Conservation (phyloP, 805 yeast genomes). For the Brettanomyces custersianus region DNA sequence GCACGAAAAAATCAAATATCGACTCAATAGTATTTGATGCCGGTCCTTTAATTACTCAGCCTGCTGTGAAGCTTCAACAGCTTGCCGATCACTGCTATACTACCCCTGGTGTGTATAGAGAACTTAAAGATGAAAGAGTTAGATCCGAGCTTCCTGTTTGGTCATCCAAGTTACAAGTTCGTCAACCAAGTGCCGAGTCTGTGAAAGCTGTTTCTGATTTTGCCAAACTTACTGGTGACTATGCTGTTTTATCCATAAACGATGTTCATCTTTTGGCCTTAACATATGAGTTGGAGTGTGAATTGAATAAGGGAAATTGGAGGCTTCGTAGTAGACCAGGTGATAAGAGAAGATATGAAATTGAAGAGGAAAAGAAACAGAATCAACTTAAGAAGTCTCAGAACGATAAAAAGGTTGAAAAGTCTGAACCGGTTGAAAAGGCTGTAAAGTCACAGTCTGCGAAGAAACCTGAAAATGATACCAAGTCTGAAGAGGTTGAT, state of each 20-base stretch:
- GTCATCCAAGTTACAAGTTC: slow-evolving; percentile 59
- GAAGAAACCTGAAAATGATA: slow-evolving; percentile 5
- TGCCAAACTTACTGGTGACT: slow-evolving; percentile 88
- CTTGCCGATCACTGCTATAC: slow-evolving; percentile 71
- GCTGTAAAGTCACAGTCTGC: no score
- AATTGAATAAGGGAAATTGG: slow-evolving; percentile 59
- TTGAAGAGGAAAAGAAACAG: slow-evolving; percentile 6
- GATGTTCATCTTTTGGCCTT: slow-evolving; percentile 91
- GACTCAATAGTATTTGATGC: slow-evolving; percentile 80
- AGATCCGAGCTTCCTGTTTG: slow-evolving; percentile 72
- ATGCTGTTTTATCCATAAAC: slow-evolving; percentile 73
- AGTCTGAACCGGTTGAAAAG: slow-evolving; percentile 9
- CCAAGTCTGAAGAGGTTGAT: no score
- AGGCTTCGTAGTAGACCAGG: slow-evolving; percentile 70
- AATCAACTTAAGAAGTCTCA: slow-evolving; percentile 1
- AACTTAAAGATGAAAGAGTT: slow-evolving; percentile 79
- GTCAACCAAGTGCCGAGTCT: slow-evolving; percentile 67
- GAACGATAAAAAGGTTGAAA: slow-evolving; percentile 5
- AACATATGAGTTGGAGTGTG: slow-evolving; percentile 78
- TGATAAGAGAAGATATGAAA: slow-evolving; percentile 30
- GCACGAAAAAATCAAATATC: no score
- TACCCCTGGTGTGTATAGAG: slow-evolving; percentile 85
- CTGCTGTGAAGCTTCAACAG: slow-evolving; percentile 62
- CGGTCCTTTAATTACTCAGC: slow-evolving; percentile 84
- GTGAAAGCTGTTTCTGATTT: slow-evolving; percentile 64